Conservation (phyloP, 2,329 filamentous ascomycete species). For the Akanthomyces dipterigenus region DNA sequence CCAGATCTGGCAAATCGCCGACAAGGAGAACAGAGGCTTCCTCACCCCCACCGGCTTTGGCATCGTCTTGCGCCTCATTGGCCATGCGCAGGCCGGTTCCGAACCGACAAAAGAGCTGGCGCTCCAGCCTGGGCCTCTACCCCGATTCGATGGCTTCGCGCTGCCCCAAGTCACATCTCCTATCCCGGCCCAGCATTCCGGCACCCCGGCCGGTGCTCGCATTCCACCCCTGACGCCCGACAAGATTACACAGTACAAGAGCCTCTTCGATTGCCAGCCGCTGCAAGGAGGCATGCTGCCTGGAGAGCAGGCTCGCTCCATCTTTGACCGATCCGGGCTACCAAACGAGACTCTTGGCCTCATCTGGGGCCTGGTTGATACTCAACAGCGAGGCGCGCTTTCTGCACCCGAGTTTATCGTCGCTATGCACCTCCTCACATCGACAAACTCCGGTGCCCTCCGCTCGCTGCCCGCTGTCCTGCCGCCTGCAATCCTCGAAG, state of each 20-base stretch:
- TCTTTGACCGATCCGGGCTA: slow-evolving; percentile 88
- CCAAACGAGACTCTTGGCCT: slow-evolving; percentile 87
- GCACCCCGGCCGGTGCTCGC: slow-evolving; percentile 58
- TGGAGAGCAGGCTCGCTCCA: slow-evolving; percentile 81
- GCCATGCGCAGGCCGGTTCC: slow-evolving; percentile 84
- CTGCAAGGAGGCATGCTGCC: slow-evolving; percentile 67
- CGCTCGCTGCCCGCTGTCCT: slow-evolving; percentile 72
- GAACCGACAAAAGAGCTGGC: slow-evolving; percentile 77
- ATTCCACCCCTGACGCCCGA: slow-evolving; percentile 84
- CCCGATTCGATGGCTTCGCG: slow-evolving; percentile 76
- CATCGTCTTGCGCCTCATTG: slow-evolving; percentile 86
- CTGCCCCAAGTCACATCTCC: slow-evolving; percentile 37
- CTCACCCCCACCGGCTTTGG: slow-evolving; percentile 90
- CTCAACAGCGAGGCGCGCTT: slow-evolving; percentile 81
- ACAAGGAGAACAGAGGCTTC: slow-evolving; percentile 91
- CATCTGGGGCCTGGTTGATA: slow-evolving; percentile 94
- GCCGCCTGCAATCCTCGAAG: slow-evolving; percentile 83
- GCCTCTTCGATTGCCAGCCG: slow-evolving; percentile 85
- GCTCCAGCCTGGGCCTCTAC: slow-evolving; percentile 78
- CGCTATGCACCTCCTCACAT: slow-evolving; percentile 94
- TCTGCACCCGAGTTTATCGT: slow-evolving; percentile 92
- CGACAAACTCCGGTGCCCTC: slow-evolving; percentile 77
- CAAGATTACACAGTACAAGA: slow-evolving; percentile 81
- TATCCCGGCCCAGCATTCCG: slow-evolving; percentile 51
- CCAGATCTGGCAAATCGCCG: slow-evolving; percentile 98